Evolutionary conservation across 257 asterid species (phyloP).

Genomic region (Jaltomata sinuosa): DNA sequence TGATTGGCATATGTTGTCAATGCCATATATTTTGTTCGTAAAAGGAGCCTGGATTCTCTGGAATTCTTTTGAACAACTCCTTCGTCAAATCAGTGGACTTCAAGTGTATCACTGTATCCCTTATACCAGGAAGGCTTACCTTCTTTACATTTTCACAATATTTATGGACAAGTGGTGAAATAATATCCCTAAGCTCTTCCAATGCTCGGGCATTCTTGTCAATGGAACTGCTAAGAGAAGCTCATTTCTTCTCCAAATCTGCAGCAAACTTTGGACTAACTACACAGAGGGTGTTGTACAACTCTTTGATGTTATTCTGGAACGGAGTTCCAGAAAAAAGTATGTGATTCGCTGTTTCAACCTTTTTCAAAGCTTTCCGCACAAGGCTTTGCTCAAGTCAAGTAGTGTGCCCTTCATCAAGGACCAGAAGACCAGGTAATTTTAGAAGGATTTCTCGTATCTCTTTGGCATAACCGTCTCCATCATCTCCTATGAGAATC

Average conservation of each 20-base stretch:
- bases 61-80: conserved; percentile 10
- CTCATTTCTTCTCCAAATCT: conserved; percentile 20
- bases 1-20: conserved; percentile 4
- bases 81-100: conserved; percentile 43
- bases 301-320: conserved; percentile 59
- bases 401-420: conserved; percentile 81
- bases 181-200: conserved; percentile 32
- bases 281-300: no score
- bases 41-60: not conserved
- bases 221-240: conserved; percentile 24
- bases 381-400: conserved; percentile 35
- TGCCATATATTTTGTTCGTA: conserved; percentile 30
- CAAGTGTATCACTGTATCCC: conserved; percentile 33
- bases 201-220: conserved; percentile 14
- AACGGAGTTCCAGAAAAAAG: conserved; percentile 80
- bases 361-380: conserved; percentile 44
- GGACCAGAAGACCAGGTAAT: conserved; percentile 41
- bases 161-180: conserved; percentile 53
- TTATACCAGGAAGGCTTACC: conserved; percentile 50
- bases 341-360: conserved; percentile 37
- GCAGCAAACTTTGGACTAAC: conserved; percentile 15
- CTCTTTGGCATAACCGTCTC: not conserved
- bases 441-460: conserved; percentile 39
- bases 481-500: conserved; percentile 27
- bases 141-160: conserved; percentile 48